phyloP scores from a whole-genome alignment of 2,329 filamentous ascomycete genomes.

The Aspergillus fructus region DNA sequence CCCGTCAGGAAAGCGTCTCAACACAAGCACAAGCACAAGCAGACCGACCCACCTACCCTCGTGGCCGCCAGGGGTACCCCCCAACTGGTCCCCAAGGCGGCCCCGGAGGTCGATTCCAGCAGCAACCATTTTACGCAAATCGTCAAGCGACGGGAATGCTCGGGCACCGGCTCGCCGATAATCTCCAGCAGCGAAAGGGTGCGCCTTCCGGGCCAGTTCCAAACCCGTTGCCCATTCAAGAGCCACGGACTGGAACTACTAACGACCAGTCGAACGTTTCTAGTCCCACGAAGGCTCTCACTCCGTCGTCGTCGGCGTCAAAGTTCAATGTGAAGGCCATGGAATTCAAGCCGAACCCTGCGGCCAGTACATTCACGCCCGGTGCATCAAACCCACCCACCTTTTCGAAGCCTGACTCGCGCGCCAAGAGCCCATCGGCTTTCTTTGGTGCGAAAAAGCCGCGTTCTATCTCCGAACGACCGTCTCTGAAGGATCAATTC shows the following conservation, averaged over 20 bases:
- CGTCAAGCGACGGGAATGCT: conserved; percentile 47
- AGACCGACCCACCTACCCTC: conserved; percentile 50
- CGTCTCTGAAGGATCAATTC: conserved; percentile 56
- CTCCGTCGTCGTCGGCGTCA: conserved; percentile 53
- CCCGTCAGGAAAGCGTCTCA: conserved; percentile 44
- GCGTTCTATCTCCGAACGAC: conserved; percentile 57
- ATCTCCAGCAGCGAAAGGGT: conserved; percentile 53
- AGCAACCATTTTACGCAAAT: conserved; percentile 44
- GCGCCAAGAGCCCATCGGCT: conserved; percentile 49
- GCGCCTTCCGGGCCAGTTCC: conserved; percentile 45
- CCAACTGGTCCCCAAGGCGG: conserved; percentile 49
- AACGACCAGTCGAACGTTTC: conserved; percentile 51
- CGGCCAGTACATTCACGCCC: conserved; percentile 79
- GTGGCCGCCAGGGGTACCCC: conserved; percentile 47
- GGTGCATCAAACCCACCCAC: conserved; percentile 65
- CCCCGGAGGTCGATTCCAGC: conserved; percentile 38
- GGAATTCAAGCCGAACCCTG: conserved; percentile 84
- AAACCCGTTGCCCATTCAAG: conserved; percentile 58
- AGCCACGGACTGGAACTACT: conserved; percentile 70
- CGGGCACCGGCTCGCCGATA: conserved; percentile 52
- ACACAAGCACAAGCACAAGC: conserved; percentile 37
- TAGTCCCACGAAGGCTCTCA: conserved; percentile 48
- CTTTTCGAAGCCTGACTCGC: conserved; percentile 53
- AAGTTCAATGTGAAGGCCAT: conserved; percentile 62
- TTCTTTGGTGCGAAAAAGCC: conserved; percentile 73